phyloP scores from a whole-genome alignment of 257 asterid species.

The Penstemon eatonii region DNA sequence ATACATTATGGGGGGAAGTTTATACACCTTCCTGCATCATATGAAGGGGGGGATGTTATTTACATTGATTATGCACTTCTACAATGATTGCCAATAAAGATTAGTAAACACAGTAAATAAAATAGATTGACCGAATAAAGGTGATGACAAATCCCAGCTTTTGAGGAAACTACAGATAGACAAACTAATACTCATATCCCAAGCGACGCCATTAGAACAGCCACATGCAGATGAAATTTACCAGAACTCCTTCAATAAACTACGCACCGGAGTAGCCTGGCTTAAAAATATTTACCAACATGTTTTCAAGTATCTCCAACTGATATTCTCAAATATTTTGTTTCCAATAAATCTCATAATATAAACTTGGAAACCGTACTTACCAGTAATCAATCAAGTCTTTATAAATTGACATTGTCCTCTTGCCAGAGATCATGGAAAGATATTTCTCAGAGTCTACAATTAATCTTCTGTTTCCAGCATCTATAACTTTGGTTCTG shows the following conservation, averaged over 20 bases:
- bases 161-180: neutral
- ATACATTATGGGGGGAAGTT: neutral
- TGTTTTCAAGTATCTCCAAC: neutral
- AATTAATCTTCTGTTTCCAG: neutral
- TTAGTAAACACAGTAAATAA: neutral
- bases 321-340: neutral
- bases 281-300: neutral
- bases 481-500: neutral
- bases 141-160: conserved; percentile 11
- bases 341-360: neutral
- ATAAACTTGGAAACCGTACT: neutral
- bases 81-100: neutral
- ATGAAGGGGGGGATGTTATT: too few species aligned
- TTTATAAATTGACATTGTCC: neutral
- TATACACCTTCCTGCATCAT: too few species aligned
- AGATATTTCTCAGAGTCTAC: neutral
- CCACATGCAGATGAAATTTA: neutral
- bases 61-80: neutral
- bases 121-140: conserved; percentile 4
- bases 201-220: neutral
- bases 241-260: neutral
- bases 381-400: neutral
- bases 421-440: conserved; percentile 5
- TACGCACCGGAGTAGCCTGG: neutral
- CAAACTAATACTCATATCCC: neutral